Base-by-base conservation (phyloP, 164 flowering plant species). In the Nelumbo lutea region DNA sequence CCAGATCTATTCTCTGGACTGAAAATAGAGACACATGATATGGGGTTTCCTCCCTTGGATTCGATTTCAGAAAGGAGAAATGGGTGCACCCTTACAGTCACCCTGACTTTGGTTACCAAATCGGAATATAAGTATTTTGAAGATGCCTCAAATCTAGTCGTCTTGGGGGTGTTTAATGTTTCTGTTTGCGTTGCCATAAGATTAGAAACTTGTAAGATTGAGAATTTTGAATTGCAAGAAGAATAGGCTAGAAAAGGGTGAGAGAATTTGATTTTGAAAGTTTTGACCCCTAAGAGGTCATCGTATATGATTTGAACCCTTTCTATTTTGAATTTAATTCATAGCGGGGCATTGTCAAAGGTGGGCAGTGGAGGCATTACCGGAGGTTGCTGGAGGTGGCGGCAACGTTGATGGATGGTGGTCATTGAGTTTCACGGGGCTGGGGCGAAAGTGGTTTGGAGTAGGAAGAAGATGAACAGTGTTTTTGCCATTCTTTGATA, bases 61-160 rank as follows among this genome's bases (percentile, higher is more conserved):
- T 68, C 60, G 53, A 79, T 78, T 72, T 94, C 96, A 9, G 75
- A 78, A 15, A 82, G 68, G 50, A 92, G 94, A 65, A 90, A 95
- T 3, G 98, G 96, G n/a, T 97, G 93, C 0, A 88, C 80, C 69
- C 97, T 77, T 0, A 82, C 83, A 0, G 88, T 68, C 0, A 95
- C 97, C 58, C 94, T 79, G 11, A 92, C 96, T 69, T 85, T 88
- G n/a, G 89, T 82, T 47, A 56, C 68, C 42, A 73, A 70, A 72
- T 47, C 72, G 11, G 75, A 51, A 8, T 70, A 75, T 57, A 9
- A 57, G 3, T 61, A 38, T 61, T 70, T 77, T 2, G 68, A 73
- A 4, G 78, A 78, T 56, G 76, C 60, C n/a, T 53, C 38, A 11
- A 59, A 65, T 42, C 55, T 65, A 9, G 61, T 67, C 38, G 47